Evolutionary conservation across 1,284 basidiomycete genomes (phyloP).

Genomic region (Rhodotorula mucilaginosa): DNA sequence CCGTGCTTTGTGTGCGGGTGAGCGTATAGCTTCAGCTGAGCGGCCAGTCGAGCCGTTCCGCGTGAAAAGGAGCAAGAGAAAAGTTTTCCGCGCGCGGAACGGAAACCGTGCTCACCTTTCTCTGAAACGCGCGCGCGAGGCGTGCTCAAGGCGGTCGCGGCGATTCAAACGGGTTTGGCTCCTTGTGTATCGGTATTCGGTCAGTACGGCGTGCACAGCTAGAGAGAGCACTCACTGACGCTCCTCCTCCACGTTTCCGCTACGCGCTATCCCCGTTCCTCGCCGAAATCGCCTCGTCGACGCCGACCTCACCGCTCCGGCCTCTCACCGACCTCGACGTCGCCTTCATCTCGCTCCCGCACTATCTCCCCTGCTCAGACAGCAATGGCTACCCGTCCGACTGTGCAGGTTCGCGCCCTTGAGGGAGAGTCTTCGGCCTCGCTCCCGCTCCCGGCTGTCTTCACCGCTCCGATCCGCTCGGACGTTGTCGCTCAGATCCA

Average conservation of each 20-base stretch:
- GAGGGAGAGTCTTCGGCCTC: neutral
- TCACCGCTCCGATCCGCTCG: conserved; percentile 96
- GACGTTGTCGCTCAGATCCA: conserved; percentile 98
- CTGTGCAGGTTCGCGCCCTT: conserved; percentile 45
- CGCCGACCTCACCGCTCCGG: conserved; percentile 37
- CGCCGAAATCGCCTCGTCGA: conserved; percentile 10
- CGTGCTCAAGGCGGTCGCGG: too few relatives aligned
- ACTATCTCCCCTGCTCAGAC: too few relatives aligned
- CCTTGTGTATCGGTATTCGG: neutral
- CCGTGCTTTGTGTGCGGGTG: too few relatives aligned
- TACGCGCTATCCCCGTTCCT: neutral
- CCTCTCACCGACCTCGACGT: neutral
- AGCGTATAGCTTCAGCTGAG: too few relatives aligned
- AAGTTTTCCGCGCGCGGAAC: neutral
- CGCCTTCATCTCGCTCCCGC: neutral
- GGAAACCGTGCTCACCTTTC: too few relatives aligned
- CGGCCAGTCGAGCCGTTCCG: too few relatives aligned
- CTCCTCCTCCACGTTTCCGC: neutral
- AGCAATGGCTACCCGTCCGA: conserved; percentile 1
- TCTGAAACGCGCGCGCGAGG: too few relatives aligned
- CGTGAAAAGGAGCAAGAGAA: neutral
- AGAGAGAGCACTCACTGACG: too few relatives aligned
- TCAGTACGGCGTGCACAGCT: too few relatives aligned
- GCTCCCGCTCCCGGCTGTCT: conserved; percentile 82
- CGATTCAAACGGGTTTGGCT: neutral